These are phyloP conservation scores for Penicillium parvum DNA, from an alignment of 495 filamentous ascomycete genomes.

Conservation along the genomic window DNA sequence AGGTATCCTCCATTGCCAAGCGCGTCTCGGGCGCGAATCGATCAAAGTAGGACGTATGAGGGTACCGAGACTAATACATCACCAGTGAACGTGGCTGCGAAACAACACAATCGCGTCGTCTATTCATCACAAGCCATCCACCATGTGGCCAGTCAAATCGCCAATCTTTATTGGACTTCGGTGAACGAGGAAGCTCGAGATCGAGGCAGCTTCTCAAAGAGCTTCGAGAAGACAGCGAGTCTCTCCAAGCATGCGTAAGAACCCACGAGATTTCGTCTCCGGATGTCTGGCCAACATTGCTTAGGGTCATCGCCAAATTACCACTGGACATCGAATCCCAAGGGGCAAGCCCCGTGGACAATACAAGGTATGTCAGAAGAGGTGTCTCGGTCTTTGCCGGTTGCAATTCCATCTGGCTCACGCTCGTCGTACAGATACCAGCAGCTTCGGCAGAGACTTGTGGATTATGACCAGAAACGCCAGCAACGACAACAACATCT, in stretches of 20 bases:
- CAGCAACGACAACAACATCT: slow-evolving; percentile 51
- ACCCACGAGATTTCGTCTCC: neutral
- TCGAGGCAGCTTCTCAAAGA: slow-evolving; percentile 29
- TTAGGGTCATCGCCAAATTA: slow-evolving; percentile 39
- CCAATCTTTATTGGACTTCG: slow-evolving; percentile 60
- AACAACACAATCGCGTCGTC: slow-evolving; percentile 64
- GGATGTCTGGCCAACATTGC: neutral
- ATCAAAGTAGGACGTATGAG: neutral
- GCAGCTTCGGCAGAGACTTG: slow-evolving; percentile 48
- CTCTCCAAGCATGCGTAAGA: slow-evolving; percentile 44
- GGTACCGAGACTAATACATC: slow-evolving; percentile 7
- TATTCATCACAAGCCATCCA: slow-evolving; percentile 72
- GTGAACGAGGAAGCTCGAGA: slow-evolving; percentile 44
- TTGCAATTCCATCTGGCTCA: slow-evolving; percentile 29
- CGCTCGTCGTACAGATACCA: slow-evolving; percentile 47
- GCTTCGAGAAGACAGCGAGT: slow-evolving; percentile 41
- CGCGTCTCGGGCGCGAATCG: neutral
- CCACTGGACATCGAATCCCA: slow-evolving; percentile 30
- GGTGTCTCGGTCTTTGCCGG: slow-evolving; percentile 6
- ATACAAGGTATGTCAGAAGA: slow-evolving; percentile 25
- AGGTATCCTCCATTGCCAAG: slow-evolving; percentile 24
- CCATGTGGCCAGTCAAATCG: slow-evolving; percentile 79
- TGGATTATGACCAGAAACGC: slow-evolving; percentile 48
- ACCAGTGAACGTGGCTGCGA: slow-evolving; percentile 60
- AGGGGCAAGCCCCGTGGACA: slow-evolving; percentile 31